Conservation (phyloP, 306 rosid genomes). For the Mucuna pruriens region DNA sequence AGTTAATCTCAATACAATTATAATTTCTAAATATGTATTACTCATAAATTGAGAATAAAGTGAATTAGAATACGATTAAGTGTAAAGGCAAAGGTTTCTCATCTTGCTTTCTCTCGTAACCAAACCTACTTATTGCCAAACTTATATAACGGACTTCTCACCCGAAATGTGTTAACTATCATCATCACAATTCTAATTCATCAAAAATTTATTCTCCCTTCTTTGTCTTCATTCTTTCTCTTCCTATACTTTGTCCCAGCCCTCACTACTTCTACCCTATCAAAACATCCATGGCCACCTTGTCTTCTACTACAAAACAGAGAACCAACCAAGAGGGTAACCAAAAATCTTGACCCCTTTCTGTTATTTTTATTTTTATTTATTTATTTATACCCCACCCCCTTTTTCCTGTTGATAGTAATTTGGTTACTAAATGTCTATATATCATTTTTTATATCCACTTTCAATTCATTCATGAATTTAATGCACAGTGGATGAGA, state of each 20-base stretch:
- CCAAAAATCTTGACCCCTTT: background rate
- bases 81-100: background rate
- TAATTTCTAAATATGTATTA: too few relatives aligned
- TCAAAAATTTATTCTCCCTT: background rate
- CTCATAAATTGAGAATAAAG: too few relatives aligned
- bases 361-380: background rate
- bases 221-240: background rate
- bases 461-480: background rate
- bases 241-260: too few relatives aligned
- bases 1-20: too few relatives aligned
- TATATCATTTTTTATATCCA: background rate
- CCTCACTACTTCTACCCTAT: background rate
- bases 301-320: background rate
- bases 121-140: background rate
- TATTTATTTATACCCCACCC: background rate
- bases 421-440: too few relatives aligned
- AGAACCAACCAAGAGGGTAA: conserved; percentile 15
- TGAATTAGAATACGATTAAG: too few relatives aligned
- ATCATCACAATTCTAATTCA: background rate
- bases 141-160: background rate
- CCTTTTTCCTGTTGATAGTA: background rate
- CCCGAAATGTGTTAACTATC: background rate
- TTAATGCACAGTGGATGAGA: conserved; percentile 20
- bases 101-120: background rate
- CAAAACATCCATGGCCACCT: conserved; percentile 30